Evolutionary conservation across 495 filamentous ascomycete genomes (phyloP), one percentile per base, ranked within the genome.

Genomic region (Penicillium daleae): DNA sequence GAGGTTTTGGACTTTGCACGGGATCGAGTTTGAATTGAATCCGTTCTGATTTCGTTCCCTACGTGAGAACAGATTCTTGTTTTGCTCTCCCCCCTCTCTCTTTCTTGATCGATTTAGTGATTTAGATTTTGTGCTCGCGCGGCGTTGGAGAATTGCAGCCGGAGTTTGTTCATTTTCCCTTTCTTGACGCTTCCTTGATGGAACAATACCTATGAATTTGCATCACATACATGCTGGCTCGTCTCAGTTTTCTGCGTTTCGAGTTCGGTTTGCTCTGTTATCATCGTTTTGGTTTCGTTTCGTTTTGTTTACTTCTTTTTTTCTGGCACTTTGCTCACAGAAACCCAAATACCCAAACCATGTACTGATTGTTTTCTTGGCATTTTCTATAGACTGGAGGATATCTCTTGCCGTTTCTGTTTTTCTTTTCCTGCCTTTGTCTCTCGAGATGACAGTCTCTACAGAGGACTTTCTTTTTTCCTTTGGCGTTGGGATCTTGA

Each of bases 1-100:
- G 93, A 96, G 69, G 90, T 97, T 59, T 80, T 97, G 66, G 93
- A 97, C 78, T 96, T 93, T 85, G 91, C 91, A 13, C 87, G 89
- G 67, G 90, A 96, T 71, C 81, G 91, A 67, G 91, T 94, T 37
- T 94, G 79, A 87, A 39, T 46, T 12, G 8, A 12, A 17, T 46
- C 8, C 22, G 17, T 27, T 31, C 24, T 31, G 26, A 31, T 37
- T 44, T 44, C 49, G 13, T 40, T 44, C 15, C 15, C 17, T 39
- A 39, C 35, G 35, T 39, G 35, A 17, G 35, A 39, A 39, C 35
- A 17, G 35, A 15, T 39, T n/a, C 35, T 15, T 27, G 51, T 50
- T 22, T 46, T 63, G 40, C 56, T 63, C 15, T 19, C 56, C 65
- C 55, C 19, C 42, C 48, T 31, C 52, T 54, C 0, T 24, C 52